Evolutionary conservation across 371 early-diverging fungal genomes (phyloP).

Genomic region (Nematocida ausubeli): DNA sequence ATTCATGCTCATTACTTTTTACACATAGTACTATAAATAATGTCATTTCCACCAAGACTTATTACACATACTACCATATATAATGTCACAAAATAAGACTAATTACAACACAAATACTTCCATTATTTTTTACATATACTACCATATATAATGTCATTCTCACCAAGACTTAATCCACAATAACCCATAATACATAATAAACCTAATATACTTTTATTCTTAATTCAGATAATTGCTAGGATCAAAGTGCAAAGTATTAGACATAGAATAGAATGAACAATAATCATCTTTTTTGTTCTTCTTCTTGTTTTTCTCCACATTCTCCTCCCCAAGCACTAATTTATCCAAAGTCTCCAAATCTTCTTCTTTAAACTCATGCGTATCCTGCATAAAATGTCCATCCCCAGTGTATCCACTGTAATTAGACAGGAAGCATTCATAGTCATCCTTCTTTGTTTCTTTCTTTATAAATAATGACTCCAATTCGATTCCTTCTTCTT

Average conservation of each 20-base stretch:
- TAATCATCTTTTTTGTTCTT: conserved; percentile 31
- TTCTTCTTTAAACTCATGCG: conserved; percentile 51
- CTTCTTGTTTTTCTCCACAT: conserved; percentile 38
- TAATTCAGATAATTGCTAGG: conserved; percentile 59
- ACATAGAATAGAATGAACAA: conserved; percentile 54
- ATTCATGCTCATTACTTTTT: too few species aligned
- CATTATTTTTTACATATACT: background rate
- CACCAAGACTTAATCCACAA: too few species aligned
- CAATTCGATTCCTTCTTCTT: conserved; percentile 48
- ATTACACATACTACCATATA: too few species aligned
- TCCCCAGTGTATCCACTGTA: conserved; percentile 50
- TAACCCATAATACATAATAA: background rate
- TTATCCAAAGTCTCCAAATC: conserved; percentile 52
- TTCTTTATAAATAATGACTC: conserved; percentile 42
- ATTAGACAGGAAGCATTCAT: conserved; percentile 51
- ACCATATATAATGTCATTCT: too few species aligned
- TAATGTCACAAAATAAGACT: background rate
- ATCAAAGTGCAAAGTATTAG: conserved; percentile 52
- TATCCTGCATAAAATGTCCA: conserved; percentile 24
- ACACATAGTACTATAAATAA: too few species aligned
- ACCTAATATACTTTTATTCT: background rate
- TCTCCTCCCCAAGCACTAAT: conserved; percentile 51
- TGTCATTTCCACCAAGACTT: too few species aligned
- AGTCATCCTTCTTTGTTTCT: conserved; percentile 41
- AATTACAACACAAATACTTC: too few species aligned